Conservation (phyloP, 768 basidiomycete species). For the Collybia mongolica region DNA sequence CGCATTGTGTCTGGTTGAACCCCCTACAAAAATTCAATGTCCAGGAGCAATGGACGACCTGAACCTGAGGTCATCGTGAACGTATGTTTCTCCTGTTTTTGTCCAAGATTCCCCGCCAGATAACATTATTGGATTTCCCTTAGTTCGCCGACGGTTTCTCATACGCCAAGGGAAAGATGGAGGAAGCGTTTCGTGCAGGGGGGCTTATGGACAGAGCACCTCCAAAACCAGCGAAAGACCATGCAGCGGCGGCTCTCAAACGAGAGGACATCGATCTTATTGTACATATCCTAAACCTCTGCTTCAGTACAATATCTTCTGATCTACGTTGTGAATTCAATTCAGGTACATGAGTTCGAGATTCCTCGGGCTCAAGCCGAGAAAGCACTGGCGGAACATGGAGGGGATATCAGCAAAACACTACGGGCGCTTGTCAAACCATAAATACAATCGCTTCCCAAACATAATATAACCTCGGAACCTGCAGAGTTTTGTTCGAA, state of each 20-base stretch:
- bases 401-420: constrained; percentile 52
- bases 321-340: neutral
- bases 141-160: constrained; percentile 67
- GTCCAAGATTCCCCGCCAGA: neutral
- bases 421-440: constrained; percentile 36
- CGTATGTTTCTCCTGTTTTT: constrained; percentile 33
- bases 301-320: constrained; percentile 1
- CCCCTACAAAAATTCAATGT: constrained; percentile 7
- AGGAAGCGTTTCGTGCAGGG: constrained; percentile 58
- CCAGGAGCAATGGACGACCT: constrained; percentile 21
- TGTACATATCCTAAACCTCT: constrained; percentile 32
- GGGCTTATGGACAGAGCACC: constrained; percentile 57
- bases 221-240: constrained; percentile 45
- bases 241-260: constrained; percentile 36
- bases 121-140: neutral
- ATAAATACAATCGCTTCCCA: too few relatives aligned
- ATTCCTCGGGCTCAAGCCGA: constrained; percentile 59
- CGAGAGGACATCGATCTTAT: constrained; percentile 66
- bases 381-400: constrained; percentile 50
- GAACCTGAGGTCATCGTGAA: constrained; percentile 51
- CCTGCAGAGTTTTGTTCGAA: too few relatives aligned
- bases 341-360: constrained; percentile 66
- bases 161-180: constrained; percentile 66
- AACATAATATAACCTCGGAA: too few relatives aligned
- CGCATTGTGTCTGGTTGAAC: neutral